A percentile compares a stretch with the other conserved stretches of the same genome.
phyloP scores from a whole-genome alignment of 2,329 filamentous ascomycete genomes.

The Alternaria tenuissima region DNA sequence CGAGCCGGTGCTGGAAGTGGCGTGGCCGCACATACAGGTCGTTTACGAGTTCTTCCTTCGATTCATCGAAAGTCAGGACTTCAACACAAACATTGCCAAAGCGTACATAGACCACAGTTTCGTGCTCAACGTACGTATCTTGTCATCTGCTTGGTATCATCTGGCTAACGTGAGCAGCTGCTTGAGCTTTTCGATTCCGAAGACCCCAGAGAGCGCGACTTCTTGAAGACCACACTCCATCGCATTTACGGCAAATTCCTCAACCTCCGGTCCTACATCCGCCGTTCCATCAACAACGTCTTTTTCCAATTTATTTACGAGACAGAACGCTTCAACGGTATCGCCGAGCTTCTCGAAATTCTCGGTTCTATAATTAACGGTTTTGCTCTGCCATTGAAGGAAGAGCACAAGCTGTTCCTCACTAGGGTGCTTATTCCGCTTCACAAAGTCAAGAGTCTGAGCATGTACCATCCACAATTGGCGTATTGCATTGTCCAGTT shows the following conservation, averaged over 20 bases:
- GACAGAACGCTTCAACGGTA: constrained; percentile 97
- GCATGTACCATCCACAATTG: constrained; percentile 99
- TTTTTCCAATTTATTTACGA: constrained; percentile 99
- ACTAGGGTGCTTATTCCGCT: constrained; percentile 91
- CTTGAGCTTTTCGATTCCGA: constrained; percentile 99
- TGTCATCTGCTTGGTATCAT: background rate
- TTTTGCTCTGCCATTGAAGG: constrained; percentile 94
- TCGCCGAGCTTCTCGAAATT: constrained; percentile 95
- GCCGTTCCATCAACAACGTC: constrained; percentile 99
- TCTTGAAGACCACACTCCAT: constrained; percentile 96
- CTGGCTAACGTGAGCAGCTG: constrained; percentile 61
- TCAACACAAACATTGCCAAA: constrained; percentile 99
- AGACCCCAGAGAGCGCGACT: constrained; percentile 94
- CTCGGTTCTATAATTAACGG: constrained; percentile 99
- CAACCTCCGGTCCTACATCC: constrained; percentile 95
- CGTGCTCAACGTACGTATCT: constrained; percentile 73
- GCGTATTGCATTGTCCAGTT: constrained; percentile 99
- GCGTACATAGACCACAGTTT: constrained; percentile 98
- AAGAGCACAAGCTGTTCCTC: constrained; percentile 98
- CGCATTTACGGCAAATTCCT: constrained; percentile 99
- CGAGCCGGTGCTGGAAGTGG: constrained; percentile 95
- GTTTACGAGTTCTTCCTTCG: constrained; percentile 99
- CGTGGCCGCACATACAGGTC: constrained; percentile 99
- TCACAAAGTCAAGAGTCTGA: constrained; percentile 98
- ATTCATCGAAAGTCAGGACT: constrained; percentile 99